Conservation (phyloP, 2,329 filamentous ascomycete species). For the Periglandula ipomoeae region DNA sequence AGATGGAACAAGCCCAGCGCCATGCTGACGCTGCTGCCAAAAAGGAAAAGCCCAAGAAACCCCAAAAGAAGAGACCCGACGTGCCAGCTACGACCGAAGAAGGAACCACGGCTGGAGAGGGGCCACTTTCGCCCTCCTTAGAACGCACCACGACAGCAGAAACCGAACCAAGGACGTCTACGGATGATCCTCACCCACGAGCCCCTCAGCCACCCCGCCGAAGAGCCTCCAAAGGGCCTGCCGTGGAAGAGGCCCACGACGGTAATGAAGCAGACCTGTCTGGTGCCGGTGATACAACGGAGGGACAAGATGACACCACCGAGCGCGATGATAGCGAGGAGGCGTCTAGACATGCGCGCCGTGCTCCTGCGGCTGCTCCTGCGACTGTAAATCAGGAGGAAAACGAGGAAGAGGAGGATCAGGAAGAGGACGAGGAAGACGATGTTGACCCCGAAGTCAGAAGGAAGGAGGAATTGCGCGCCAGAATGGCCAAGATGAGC, state of each 20-base stretch:
- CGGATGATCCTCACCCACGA: constrained; percentile 33
- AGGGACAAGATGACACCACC: constrained; percentile 51
- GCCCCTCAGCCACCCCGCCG: constrained; percentile 37
- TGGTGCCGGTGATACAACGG: constrained; percentile 54
- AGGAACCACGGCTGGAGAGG: constrained; percentile 20
- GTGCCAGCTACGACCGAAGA: constrained; percentile 23
- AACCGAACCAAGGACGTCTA: constrained; percentile 36
- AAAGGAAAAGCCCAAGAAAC: constrained; percentile 79
- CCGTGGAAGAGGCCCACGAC: constrained; percentile 39
- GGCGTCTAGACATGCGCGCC: constrained; percentile 28
- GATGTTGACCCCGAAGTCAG: constrained; percentile 81
- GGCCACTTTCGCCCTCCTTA: constrained; percentile 21
- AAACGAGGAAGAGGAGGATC: constrained; percentile 45
- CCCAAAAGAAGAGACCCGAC: constrained; percentile 57
- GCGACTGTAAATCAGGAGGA: constrained; percentile 46
- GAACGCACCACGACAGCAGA: constrained; percentile 42
- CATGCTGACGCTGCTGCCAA: constrained; percentile 70
- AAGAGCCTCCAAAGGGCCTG: constrained; percentile 39
- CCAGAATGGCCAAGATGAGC: constrained; percentile 97
- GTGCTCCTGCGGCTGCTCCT: constrained; percentile 26
- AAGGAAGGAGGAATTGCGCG: constrained; percentile 78
- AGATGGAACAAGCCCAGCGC: constrained; percentile 77
- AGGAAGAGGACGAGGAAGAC: constrained; percentile 69
- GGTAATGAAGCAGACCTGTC: constrained; percentile 59
- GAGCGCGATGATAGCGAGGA: constrained; percentile 71